Base-by-base conservation (phyloP, 1,139 yeast species). In the Nakaseomyces glabratus region DNA sequence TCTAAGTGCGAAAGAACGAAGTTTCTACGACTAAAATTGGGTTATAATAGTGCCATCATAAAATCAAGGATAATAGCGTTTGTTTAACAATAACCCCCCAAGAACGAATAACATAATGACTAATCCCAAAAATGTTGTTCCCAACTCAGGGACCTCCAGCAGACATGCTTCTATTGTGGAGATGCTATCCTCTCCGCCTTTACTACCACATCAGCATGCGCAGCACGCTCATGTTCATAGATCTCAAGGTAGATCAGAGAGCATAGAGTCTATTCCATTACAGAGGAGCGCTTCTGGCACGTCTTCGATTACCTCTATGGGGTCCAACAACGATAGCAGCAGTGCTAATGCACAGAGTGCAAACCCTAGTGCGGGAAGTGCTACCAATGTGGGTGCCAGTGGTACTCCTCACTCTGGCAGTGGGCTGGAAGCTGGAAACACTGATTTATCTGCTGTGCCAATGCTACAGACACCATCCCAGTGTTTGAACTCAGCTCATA, bases 101-200 rank as follows among this genome's bases (percentile, higher is more conserved):
- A n/a, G n/a, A n/a, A n/a, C n/a, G n/a, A n/a, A n/a, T n/a, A n/a
- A n/a, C n/a, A n/a, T n/a, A n/a, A 26, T 26, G 30, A 26, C 30
- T 12, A 26, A 26, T 18, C 10, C 6, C 7, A 26, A 26, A 6
- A 11, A 11, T 6, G 16, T 9, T 16, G 21, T 26, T 9, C 30
- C 30, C 13, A 17, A 20, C 6, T 26, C 30, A 11, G 30, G 30
- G 7, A 26, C n/a, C 4, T 26, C 30, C 11, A 26, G 30, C 10
- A 64, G 86, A 42, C 81, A 76, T 46, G 70, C 82, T 0, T 80
- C 93, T n/a, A 81, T 82, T 40, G 94, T 81, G 28, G 94, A 82
- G 53, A 58, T 82, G 60, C 64, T 82, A 33, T 74, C 85, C n/a
- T 75, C 90, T 6, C 94, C 94, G 1, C 94, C 94, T 6, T 82